Evolutionary conservation across 305 asterid genomes (phyloP), one percentile per base, ranked within the genome.

Genomic region (Petunia hybrid): DNA sequence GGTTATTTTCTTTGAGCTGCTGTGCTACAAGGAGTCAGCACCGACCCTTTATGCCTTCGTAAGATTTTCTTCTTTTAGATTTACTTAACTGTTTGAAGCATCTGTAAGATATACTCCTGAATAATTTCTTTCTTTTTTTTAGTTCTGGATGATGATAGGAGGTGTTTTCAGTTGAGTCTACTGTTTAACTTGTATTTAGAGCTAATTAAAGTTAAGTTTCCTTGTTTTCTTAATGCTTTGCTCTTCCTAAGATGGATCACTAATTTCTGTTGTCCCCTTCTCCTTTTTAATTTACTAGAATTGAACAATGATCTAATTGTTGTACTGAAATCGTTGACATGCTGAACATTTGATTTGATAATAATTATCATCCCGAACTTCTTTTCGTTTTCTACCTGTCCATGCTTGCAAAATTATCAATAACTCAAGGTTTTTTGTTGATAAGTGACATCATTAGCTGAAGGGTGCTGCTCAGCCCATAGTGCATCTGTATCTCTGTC

Each of bases 1-100:
- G 77, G 61, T 48, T 31, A 71, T 71, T 71, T 71, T 1, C 42
- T 70, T 46, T 71, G 77, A 71, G 57, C 42, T 71, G 77, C 61
- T 46, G 77, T 0, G 31, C 77, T 16, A 35, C n/a, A 71, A 46
- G 77, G 77, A 71, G 77, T 71, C 61, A 71, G 48, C 61, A 71
- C 61, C 48, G 77, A 46, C 77, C 77, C 48, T 71, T 35, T 71
- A 46, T 9, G 43, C 77, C 61, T 46, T 31, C 45, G 77, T 70
- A 70, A 70, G 77, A 45, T n/a, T 14, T 48, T 46, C 60, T 70
- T 41, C 77, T 46, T 31, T 55, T 55, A 6, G 9, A 46, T 46
- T 46, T 55, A 2, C 60, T 45, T n/a, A n/a, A 2, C 16, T 2
- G 16, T 60, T 60, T 60, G 66, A 60, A 60, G 66, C 66, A 16